These are phyloP conservation scores for Irpex sp. DNA, from an alignment of 1,284 basidiomycete genomes.

Conservation along the genomic window DNA sequence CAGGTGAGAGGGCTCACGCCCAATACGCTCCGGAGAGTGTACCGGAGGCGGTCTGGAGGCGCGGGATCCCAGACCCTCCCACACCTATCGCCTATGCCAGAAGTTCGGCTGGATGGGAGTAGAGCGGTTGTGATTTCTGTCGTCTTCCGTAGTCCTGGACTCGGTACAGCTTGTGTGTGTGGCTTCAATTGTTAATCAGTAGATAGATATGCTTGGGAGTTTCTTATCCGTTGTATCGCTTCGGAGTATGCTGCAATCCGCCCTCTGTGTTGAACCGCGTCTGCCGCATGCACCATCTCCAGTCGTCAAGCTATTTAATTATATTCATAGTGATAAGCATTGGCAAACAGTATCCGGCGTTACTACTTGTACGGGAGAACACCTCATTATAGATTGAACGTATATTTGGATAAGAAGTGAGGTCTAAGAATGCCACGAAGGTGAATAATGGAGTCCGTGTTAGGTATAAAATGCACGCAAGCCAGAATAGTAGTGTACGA, in stretches of 20 bases:
- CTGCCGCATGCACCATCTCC: too few relatives aligned
- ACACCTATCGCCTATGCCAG: neutral
- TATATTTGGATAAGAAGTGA: too few relatives aligned
- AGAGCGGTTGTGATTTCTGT: neutral
- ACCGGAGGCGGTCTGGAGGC: neutral
- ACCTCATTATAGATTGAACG: too few relatives aligned
- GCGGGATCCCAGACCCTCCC: constrained; percentile 1
- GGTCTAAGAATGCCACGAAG: too few relatives aligned
- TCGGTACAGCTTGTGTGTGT: neutral
- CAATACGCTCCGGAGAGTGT: neutral
- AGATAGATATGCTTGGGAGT: neutral
- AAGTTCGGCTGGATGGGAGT: constrained; percentile 1
- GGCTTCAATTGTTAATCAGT: neutral
- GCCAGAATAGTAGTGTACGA: neutral
- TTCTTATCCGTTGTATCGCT: neutral
- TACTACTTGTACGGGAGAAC: too few relatives aligned
- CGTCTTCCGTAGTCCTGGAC: neutral
- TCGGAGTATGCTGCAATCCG: neutral
- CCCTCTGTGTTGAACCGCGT: too few relatives aligned
- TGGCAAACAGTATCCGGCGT: neutral
- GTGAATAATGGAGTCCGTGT: too few relatives aligned
- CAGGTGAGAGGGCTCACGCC: constrained; percentile 51
- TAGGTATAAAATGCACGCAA: too few relatives aligned
- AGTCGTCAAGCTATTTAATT: neutral
- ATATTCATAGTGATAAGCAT: neutral